Base-by-base conservation (phyloP, 306 rosid genomes). In the Vachellia pachyceras region DNA sequence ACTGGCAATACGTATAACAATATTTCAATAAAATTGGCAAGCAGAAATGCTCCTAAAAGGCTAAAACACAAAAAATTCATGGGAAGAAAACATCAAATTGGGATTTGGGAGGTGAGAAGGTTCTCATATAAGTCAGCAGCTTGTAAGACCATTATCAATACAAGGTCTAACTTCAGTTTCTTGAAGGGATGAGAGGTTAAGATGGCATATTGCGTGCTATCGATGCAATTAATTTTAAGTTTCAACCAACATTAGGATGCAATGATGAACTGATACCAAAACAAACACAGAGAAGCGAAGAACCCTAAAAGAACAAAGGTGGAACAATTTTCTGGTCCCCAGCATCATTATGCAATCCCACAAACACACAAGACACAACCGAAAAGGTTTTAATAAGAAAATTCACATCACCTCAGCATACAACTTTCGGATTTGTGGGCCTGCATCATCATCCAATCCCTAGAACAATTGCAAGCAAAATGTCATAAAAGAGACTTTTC, bases 371-470 rank as follows among this genome's bases (percentile, higher is more conserved):
- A 68, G 2, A n/a, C 45, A 58, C 79, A 79, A 65, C 77, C 74
- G 11, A 61, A 49, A 61, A 80, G 60, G 12, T 37, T 76, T 35
- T 41, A 64, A 40, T 39, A 41, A 15, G 63, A 77, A 83, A 79
- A 77, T 46, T 54, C 42, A 36, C 81, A 81, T 55, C 86, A 96
- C 99, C 99, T 96, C 99, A 11, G 90, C 88, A 58, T 96, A 96
- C 82, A 96, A 86, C 91, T 92, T 93, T 85, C 98, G 84, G 79
- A 92, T 85, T 82, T 92, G 99, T 60, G 99, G 94, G 82, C 94
- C 97, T 52, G 93, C 89, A 83, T 91, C 94, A 57, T 93, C 99
- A 84, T 96, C 99, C 87, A 96, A 87, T 50, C 99, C 99, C 99
- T 96, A 76, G 57, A 90, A 79, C 76, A 79, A 79, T 81, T 72